phyloP scores from a whole-genome alignment of 768 basidiomycete genomes.

The Krasilnikovozyma curviuscula region DNA sequence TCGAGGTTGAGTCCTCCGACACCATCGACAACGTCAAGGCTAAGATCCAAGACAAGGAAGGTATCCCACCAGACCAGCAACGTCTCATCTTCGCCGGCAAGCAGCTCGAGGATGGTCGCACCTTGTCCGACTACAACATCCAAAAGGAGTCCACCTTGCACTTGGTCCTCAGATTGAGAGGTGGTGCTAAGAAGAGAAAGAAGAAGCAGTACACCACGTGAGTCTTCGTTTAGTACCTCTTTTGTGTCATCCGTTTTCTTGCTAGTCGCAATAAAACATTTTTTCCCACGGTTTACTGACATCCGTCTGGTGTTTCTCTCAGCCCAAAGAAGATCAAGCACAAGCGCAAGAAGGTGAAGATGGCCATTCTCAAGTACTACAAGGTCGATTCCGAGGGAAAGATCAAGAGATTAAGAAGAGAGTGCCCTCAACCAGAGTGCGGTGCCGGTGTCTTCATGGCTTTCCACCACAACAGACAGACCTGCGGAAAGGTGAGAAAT shows the following conservation, averaged over 20 bases:
- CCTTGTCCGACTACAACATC: constrained; percentile 28
- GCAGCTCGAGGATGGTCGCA: constrained; percentile 97
- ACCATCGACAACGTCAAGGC: constrained; percentile 21
- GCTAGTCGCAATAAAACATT: neutral
- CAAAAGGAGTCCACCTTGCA: constrained; percentile 99
- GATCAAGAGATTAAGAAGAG: constrained; percentile 95
- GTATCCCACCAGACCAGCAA: constrained; percentile 85
- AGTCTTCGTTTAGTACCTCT: constrained; percentile 20
- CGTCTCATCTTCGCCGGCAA: constrained; percentile 98
- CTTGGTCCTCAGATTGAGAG: constrained; percentile 88
- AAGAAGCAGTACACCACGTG: constrained; percentile 94
- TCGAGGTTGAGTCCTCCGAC: constrained; percentile 29
- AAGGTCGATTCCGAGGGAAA: constrained; percentile 99
- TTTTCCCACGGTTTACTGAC: constrained; percentile 3
- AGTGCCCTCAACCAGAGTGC: constrained; percentile 51
- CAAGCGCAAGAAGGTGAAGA: constrained; percentile 84
- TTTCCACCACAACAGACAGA: constrained; percentile 93
- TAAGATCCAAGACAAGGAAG: constrained; percentile 37
- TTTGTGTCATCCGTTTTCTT: neutral
- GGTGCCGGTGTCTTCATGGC: constrained; percentile 50
- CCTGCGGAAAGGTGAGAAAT: constrained; percentile 49
- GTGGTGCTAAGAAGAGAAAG: constrained; percentile 97
- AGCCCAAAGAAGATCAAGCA: constrained; percentile 99
- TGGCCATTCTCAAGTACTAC: constrained; percentile 99
- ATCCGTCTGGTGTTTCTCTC: constrained; percentile 19